Base-by-base conservation (phyloP, 176 grass and related monocot species). In the Tillandsia leiboldiana region DNA sequence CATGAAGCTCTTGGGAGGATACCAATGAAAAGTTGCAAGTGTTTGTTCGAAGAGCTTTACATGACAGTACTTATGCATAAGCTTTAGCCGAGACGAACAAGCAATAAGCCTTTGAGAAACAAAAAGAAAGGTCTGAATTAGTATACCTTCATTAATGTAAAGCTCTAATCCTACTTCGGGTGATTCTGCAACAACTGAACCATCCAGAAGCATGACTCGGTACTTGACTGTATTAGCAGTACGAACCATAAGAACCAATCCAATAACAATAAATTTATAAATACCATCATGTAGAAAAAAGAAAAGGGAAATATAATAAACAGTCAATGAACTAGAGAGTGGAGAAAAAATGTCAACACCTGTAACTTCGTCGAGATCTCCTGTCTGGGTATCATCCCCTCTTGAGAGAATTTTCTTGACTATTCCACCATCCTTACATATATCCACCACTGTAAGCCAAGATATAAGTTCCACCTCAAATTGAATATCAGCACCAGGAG, bases 401-500 rank as follows among this genome's bases (percentile, higher is more conserved):
- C n/a, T n/a, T 56, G 64, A 78, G 24, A 78, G 20, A 63, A 78
- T 51, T 78, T 73, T 83, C 75, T 83, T 83, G 26, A 78, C 65
- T 15, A 83, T 69, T 61, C 69, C 75, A 65, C 70, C 65, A 65
- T 83, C 76, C 64, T 48, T 74, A 23, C 67, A 83, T 3, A 83
- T 50, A 42, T 78, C 75, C n/a, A 83, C 51, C 24, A 83, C 81
- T 27, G 47, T 73, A n/a, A 83, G 33, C 74, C 81, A 83, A 26
- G 74, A 83, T 26, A 83, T 8, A 12, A 83, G 74, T 42, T 83
- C 81, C 13, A 83, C 70, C 70, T 83, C 74, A 83, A 77, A 83
- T 50, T 73, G 69, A 52, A 83, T 24, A 50, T 77, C 81, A 49
- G 69, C 65, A 83, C 63, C 53, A 73, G 26, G 65, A 49, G 81